Conservation (phyloP, 495 filamentous ascomycete species). For the Trichocladium uniseriatum region DNA sequence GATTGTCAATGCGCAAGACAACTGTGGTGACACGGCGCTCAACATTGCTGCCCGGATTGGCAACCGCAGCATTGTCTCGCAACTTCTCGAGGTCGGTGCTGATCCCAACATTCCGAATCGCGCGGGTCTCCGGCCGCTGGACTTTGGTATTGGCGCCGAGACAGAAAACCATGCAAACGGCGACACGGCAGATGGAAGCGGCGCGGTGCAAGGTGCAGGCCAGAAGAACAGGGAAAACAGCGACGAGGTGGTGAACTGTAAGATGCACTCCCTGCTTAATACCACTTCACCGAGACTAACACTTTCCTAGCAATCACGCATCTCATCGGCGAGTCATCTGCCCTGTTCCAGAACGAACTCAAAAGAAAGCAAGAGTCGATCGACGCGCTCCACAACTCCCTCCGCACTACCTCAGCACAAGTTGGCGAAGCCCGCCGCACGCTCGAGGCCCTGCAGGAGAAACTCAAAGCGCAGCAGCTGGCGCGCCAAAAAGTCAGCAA, state of each 20-base stretch:
- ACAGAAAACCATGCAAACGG: constrained; percentile 39
- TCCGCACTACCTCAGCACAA: constrained; percentile 70
- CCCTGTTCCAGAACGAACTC: constrained; percentile 64
- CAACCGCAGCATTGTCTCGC: constrained; percentile 82
- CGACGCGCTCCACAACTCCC: constrained; percentile 62
- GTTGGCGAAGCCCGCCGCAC: constrained; percentile 65
- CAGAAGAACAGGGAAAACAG: constrained; percentile 49
- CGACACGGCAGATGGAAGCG: constrained; percentile 25
- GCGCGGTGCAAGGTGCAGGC: constrained; percentile 23
- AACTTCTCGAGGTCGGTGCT: constrained; percentile 85
- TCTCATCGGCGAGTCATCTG: constrained; percentile 62
- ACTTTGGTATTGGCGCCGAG: constrained; percentile 79
- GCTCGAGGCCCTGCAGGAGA: constrained; percentile 55
- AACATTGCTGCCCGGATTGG: constrained; percentile 87
- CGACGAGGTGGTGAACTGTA: constrained; percentile 62
- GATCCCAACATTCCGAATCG: constrained; percentile 83
- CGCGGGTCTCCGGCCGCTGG: constrained; percentile 72
- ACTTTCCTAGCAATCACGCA: constrained; percentile 54
- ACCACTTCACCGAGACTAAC: constrained; percentile 18
- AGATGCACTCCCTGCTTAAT: constrained; percentile 7
- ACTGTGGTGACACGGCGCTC: constrained; percentile 85
- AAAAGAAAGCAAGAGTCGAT: constrained; percentile 73
- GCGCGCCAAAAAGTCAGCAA: constrained; percentile 39
- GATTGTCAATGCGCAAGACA: constrained; percentile 88
- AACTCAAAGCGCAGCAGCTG: constrained; percentile 38